phyloP scores from a whole-genome alignment of 192 early-diverging fungal genomes.

The Geranomyces variabilis region DNA sequence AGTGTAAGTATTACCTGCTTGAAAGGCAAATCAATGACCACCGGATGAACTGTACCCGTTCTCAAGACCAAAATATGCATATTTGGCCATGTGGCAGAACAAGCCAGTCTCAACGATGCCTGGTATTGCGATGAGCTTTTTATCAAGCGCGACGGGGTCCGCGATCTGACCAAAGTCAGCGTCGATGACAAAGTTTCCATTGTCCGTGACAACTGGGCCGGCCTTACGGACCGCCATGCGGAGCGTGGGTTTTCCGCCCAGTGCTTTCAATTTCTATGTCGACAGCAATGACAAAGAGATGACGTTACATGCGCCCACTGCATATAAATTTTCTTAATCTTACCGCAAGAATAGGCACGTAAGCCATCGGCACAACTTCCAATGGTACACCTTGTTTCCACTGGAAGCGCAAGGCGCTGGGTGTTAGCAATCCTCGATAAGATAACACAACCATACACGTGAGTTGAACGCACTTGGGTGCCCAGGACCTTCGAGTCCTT shows the following conservation, averaged over 20 bases:
- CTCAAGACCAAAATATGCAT: constrained; percentile 83
- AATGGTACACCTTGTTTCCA: constrained; percentile 91
- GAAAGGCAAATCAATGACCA: no score
- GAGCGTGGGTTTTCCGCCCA: constrained; percentile 61
- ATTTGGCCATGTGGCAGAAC: constrained; percentile 82
- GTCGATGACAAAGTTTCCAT: constrained; percentile 92
- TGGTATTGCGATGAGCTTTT: constrained; percentile 69
- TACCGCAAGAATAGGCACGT: constrained; percentile 58
- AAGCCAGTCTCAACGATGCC: constrained; percentile 94
- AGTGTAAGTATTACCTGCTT: no score
- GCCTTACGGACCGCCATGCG: constrained; percentile 88
- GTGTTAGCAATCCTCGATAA: no score
- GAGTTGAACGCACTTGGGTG: neutral
- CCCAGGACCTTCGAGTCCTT: constrained; percentile 82
- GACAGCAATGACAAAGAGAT: no score
- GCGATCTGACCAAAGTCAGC: constrained; percentile 77
- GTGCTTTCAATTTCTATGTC: constrained; percentile 36
- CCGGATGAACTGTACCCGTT: no score
- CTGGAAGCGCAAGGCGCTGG: constrained; percentile 47
- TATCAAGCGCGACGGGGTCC: constrained; percentile 59
- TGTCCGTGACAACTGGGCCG: constrained; percentile 92
- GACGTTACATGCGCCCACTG: neutral
- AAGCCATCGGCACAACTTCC: constrained; percentile 86
- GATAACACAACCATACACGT: neutral
- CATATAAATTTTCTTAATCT: no score